Conservation (phyloP, 208 protist species). For the Crithidia expoeki region DNA sequence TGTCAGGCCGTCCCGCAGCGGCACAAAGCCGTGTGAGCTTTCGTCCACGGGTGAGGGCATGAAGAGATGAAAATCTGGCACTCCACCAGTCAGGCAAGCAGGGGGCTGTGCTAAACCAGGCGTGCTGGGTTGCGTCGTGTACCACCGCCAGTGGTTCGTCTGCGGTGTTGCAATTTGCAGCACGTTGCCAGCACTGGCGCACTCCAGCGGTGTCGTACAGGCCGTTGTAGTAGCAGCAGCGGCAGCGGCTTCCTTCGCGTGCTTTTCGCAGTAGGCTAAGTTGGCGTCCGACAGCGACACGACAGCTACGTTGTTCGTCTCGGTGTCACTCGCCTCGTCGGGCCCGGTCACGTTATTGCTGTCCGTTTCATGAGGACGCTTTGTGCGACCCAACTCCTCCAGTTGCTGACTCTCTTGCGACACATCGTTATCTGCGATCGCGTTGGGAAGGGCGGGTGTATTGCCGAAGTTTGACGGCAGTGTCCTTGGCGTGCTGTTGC, state of each 20-base stretch:
- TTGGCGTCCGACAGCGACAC: constrained; percentile 11
- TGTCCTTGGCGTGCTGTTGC: constrained; percentile 8
- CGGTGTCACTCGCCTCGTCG: background rate
- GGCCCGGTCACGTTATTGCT: background rate
- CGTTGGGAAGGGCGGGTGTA: background rate
- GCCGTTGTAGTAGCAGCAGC: background rate
- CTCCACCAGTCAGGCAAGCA: background rate
- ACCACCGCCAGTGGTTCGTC: background rate
- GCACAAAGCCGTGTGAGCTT: constrained; percentile 3
- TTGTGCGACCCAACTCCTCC: constrained; percentile 14
- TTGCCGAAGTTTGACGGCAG: background rate
- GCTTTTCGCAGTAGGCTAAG: background rate
- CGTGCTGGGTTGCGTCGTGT: background rate
- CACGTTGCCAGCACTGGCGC: background rate
- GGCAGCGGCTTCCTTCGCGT: background rate
- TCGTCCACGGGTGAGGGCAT: constrained; percentile 30
- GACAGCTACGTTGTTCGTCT: background rate
- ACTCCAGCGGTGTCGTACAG: background rate
- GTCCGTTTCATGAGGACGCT: constrained; percentile 6
- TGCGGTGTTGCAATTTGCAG: background rate
- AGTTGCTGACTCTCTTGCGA: background rate
- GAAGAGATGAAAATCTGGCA: constrained; percentile 16
- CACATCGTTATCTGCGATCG: background rate
- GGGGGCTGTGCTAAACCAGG: background rate
- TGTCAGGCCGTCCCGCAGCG: constrained; percentile 16